Evolutionary conservation across 495 filamentous ascomycete species (phyloP), one percentile per base, ranked within the genome.

Genomic region (Chlorociboria aeruginascens): DNA sequence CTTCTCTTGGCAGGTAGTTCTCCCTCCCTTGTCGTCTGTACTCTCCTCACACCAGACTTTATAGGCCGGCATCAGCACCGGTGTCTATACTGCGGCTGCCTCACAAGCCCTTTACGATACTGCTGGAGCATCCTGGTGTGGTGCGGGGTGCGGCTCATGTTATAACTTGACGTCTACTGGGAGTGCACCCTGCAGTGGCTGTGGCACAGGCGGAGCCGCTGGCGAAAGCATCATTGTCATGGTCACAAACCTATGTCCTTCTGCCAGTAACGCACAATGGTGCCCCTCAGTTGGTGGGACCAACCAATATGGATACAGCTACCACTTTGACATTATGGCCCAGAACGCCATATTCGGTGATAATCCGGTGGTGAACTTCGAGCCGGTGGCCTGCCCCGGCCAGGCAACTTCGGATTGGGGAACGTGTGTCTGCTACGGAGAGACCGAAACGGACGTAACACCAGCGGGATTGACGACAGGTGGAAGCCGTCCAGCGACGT

Each of bases 321-420:
- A 66, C 37, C 66, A 68, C 43, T 68, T 68, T 48, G 66, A 68
- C 41, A 66, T 68, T 50, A 68, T 66, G 63, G 63, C 61, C 25
- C 45, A 65, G 52, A 60, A 46, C 30, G 43, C 57, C 34, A 42
- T 66, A 0, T 62, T 66, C 41, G 65, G 64, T 12, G 64, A 68
- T 41, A 68, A 68, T 44, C 52, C 56, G 0, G 61, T 68, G 9
- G 65, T 68, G 30, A 53, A 63, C 42, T 68, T 67, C 45, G 54
- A 63, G 56, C 46, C 53, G 13, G 57, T 66, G 8, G 40, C 52
- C 3, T 68, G 65, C 43, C 65, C 65, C 0, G 51, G 58, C 43
- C 17, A 36, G 6, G 46, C 44, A 47, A 20, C 48, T 44, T 10
- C 40, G 45, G n/a, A 53, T 20, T 49, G 34, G 34, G 34, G 6